Evolutionary conservation across 257 asterid genomes (phyloP), one percentile per base, ranked within the genome.

Genomic region (Ilex aquifolium): DNA sequence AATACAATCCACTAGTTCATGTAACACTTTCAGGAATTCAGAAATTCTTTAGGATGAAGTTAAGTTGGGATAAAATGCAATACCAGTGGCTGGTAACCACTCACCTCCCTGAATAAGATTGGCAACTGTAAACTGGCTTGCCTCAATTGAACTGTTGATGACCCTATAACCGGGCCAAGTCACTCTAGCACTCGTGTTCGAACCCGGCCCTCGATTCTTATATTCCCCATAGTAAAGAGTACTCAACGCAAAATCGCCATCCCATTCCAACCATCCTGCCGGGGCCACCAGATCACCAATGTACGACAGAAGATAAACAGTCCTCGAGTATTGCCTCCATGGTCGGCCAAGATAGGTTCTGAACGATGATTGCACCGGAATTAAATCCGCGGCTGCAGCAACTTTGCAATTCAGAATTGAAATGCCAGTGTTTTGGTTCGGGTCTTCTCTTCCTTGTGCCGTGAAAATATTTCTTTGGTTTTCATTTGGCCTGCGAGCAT

Each of bases 351-450:
- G 74, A 36, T 80, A 93, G 1, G 83, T 73, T 12, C 58, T 36
- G 68, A 90, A 87, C 4, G 83, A 73, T 7, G 94, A 69, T 9
- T 82, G 63, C 0, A 93, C 97, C 0, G 97, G 97, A 48, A 93
- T 66, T 30, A 90, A 48, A 48, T 93, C 99, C 3, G 97, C 76
- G 7, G 88, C 96, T 7, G 97, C 86, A 2, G 96, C 96, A 6
- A 90, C 75, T 49, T 93, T 93, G 64, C 90, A 71, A 61, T 77
- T 73, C 48, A 87, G 59, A 75, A 90, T 81, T 3, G 99, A 93
- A 56, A 93, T 93, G 0, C 99, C 99, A 1, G 99, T 87, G 85
- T 87, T 90, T 74, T 93, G 96, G 5, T 93, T 93, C 2, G 99
- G 99, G 44, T 90, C 99, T 3, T 90, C 97, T 32, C 99, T 61